Evolutionary conservation across 768 basidiomycete genomes (phyloP).

Genomic region (Tulasnella sp.): DNA sequence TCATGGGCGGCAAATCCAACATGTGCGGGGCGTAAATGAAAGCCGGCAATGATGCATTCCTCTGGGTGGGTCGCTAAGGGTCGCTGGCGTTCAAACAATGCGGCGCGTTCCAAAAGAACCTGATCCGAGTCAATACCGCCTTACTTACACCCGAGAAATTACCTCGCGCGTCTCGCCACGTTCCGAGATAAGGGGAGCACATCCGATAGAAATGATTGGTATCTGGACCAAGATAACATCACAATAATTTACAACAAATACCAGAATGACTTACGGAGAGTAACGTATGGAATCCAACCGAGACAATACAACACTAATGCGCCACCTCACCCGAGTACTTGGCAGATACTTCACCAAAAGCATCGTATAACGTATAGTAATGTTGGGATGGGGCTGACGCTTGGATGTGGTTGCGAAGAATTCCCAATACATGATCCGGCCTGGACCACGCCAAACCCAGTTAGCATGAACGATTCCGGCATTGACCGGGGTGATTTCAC

Average conservation of each 20-base stretch:
- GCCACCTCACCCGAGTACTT: background rate
- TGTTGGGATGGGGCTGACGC: background rate
- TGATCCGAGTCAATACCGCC: background rate
- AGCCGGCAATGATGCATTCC: background rate
- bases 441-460: background rate
- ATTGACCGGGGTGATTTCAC: background rate
- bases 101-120: background rate
- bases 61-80: background rate
- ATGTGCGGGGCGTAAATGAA: background rate
- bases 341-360: background rate
- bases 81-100: too few relatives aligned
- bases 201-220: background rate
- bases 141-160: too few relatives aligned
- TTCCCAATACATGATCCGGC: background rate
- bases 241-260: background rate
- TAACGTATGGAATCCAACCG: background rate
- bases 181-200: background rate
- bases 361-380: conserved; percentile 8
- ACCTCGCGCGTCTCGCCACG: background rate
- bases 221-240: background rate
- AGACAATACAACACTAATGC: background rate
- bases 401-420: background rate
- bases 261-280: background rate
- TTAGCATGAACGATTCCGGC: background rate
- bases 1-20: background rate